Evolutionary conservation across 2,329 filamentous ascomycete species (phyloP).

Genomic region (Cordyceps militaris): DNA sequence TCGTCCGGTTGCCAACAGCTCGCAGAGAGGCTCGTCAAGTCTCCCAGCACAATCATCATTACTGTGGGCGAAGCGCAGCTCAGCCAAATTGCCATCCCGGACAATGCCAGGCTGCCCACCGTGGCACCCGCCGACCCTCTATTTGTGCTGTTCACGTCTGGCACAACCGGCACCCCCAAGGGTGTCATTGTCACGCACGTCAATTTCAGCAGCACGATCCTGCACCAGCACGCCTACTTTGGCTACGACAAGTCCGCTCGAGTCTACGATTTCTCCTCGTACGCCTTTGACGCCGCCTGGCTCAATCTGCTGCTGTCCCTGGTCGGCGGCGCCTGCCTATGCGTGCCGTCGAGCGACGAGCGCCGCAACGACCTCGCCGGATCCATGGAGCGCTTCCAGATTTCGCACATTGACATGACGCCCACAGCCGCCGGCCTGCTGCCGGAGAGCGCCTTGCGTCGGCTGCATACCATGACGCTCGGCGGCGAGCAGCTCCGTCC

Average conservation of each 20-base stretch:
- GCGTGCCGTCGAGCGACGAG: background rate
- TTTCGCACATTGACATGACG: constrained; percentile 1
- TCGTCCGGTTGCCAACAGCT: background rate
- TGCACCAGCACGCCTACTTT: constrained; percentile 12
- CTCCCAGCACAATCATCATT: background rate
- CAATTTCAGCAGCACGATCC: constrained; percentile 4
- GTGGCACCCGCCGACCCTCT: constrained; percentile 8
- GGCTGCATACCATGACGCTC: background rate
- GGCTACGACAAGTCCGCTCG: constrained; percentile 8
- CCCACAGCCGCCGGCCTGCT: constrained; percentile 14
- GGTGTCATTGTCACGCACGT: constrained; percentile 18
- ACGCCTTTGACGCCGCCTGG: constrained; percentile 15
- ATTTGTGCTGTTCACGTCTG: constrained; percentile 19
- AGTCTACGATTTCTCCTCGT: constrained; percentile 15
- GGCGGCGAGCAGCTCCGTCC: constrained; percentile 3
- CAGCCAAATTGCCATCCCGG: background rate
- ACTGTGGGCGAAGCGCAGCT: background rate
- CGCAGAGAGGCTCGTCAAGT: background rate
- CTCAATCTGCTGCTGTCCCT: constrained; percentile 2
- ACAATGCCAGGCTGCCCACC: background rate
- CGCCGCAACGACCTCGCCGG: background rate
- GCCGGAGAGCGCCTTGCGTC: constrained; percentile 1
- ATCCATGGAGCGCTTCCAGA: constrained; percentile 1
- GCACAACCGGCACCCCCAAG: constrained; percentile 19
- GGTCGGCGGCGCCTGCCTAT: background rate